Evolutionary conservation across 192 early-diverging fungal species (phyloP).

Genomic region (Linderina pennispora): DNA sequence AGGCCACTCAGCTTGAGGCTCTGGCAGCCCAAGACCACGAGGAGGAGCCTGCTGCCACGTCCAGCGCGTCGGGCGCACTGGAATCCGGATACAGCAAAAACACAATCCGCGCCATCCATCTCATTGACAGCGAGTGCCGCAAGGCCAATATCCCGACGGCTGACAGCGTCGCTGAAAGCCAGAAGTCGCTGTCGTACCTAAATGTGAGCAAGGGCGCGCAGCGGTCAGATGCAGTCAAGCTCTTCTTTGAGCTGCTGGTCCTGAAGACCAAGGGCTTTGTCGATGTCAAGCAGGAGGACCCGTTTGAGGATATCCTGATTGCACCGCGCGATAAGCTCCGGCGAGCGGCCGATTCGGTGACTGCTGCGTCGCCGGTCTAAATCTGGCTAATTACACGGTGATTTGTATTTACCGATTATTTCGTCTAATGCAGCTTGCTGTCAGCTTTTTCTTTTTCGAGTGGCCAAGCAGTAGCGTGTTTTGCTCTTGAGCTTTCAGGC

Average conservation of each 20-base stretch:
- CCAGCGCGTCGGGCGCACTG: neutral
- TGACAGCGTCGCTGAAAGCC: constrained; percentile 2
- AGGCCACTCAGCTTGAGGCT: constrained; percentile 2
- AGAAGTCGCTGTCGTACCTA: constrained; percentile 26
- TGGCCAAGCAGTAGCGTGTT: no score
- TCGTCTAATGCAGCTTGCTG: no score
- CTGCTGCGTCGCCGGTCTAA: neutral
- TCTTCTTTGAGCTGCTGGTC: constrained; percentile 93
- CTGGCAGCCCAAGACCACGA: constrained; percentile 2
- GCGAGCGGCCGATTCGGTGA: constrained; percentile 20
- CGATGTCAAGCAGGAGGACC: constrained; percentile 65
- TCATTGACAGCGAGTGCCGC: constrained; percentile 47
- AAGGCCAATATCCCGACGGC: constrained; percentile 14
- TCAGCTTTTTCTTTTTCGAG: no score
- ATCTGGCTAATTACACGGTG: neutral
- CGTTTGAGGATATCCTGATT: constrained; percentile 83
- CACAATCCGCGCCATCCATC: constrained; percentile 58
- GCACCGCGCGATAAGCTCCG: constrained; percentile 37
- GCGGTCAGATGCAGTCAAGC: constrained; percentile 64
- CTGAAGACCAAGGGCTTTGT: constrained; percentile 83
- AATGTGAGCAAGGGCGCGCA: constrained; percentile 40
- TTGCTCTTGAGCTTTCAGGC: no score
- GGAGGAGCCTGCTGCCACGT: neutral
- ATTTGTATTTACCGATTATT: no score
- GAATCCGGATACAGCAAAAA: constrained; percentile 49